Evolutionary conservation across 2,329 filamentous ascomycete species (phyloP), one percentile per base, ranked within the genome.

Genomic region (Alternaria postmessia): DNA sequence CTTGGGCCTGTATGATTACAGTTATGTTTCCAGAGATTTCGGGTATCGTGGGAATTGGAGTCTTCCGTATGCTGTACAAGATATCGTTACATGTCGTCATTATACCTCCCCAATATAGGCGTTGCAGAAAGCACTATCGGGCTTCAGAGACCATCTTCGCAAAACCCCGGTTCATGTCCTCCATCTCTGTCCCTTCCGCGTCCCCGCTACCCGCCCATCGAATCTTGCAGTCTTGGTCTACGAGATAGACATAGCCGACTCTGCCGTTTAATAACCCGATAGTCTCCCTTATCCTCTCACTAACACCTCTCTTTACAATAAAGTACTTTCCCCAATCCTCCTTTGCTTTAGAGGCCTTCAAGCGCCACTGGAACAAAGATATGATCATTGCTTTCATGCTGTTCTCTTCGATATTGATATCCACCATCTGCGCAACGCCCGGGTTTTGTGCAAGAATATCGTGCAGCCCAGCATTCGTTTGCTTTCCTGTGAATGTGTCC

Each of bases 211-310:
- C 95, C 0, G 94, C 95, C 95, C 95, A 99, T 57, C 95, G 87
- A 69, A 99, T 96, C 80, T 89, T 91, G 78, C 93, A 97, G 65
- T 94, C 85, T 63, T 89, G 84, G 77, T 99, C 95, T 59, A 99
- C 84, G 48, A 99, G 84, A 79, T 97, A 99, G 5, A 94, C 90
- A 80, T 97, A 98, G 38, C 94, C 94, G 34, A 97, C 94, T 79
- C 94, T 96, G 67, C 88, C 89, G 80, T 99, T 99, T 75, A 96
- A 81, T 75, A 96, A 78, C 5, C 87, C 87, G 70, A 89, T 85
- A 5, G 85, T 82, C 71, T 88, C 86, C 65, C 85, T 83, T 41
- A 89, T 80, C 18, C 81, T 76, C 49, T 87, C 84, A 14, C 79
- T 82, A 22, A 89, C 79, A 2, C 87, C 87, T 61, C 82, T 85